Evolutionary conservation across 140 eudicot genomes (phyloP).

Genomic region (Flaveria floridana): DNA sequence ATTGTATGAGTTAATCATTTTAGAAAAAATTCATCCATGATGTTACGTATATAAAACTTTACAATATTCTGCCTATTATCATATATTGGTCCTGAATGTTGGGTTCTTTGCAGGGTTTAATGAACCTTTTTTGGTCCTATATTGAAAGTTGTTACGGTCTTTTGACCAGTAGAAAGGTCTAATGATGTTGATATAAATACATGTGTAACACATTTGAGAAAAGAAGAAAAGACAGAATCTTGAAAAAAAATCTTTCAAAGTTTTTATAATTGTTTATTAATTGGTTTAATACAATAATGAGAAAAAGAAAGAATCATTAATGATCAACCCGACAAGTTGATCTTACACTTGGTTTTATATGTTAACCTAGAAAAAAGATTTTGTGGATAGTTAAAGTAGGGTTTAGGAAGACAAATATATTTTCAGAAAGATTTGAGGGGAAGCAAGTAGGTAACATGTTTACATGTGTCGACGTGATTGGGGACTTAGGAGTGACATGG

Average conservation of each 20-base stretch:
- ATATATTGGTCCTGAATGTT: neutral
- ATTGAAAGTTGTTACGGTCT: neutral
- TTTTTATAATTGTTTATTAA: neutral
- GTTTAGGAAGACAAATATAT: conserved; percentile 24
- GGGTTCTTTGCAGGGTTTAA: neutral
- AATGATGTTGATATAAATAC: neutral
- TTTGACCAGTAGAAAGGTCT: neutral
- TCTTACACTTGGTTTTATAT: conserved; percentile 19
- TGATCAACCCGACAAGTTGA: conserved; percentile 12
- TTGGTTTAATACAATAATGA: neutral
- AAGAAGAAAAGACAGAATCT: neutral
- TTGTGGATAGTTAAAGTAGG: conserved; percentile 17
- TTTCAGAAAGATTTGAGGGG: conserved; percentile 31
- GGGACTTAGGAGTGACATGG: conserved; percentile 36
- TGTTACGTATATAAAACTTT: neutral
- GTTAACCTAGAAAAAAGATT: conserved; percentile 10
- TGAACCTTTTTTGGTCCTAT: neutral
- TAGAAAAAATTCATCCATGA: neutral
- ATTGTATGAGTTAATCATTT: no score
- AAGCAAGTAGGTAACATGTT: conserved; percentile 41
- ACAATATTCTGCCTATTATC: neutral
- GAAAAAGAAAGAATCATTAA: neutral
- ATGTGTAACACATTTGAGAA: neutral
- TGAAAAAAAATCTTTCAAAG: neutral
- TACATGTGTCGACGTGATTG: conserved; percentile 33